Evolutionary conservation across 768 basidiomycete species (phyloP), one percentile per base, ranked within the genome.

Genomic region (Suillus subluteus): DNA sequence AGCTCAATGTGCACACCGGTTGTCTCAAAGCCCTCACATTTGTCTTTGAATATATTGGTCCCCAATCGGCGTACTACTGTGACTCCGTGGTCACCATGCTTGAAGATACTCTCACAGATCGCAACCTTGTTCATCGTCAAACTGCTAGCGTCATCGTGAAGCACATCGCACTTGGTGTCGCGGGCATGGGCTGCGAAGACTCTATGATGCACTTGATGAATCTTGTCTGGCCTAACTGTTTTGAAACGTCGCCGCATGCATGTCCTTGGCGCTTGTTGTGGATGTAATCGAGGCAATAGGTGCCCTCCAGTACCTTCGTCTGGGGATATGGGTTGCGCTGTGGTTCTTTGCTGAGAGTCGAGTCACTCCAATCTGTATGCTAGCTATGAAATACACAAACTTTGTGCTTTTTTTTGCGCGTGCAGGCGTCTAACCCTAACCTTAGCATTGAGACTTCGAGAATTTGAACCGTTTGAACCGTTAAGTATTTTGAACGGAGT

Each of bases 11-110:
- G 58, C 92, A 98, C 63, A 99, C 97, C 3, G 98, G 98, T 67
- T 99, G 98, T 86, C 84, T 99, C 69, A 99, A 99, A 78, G 97
- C 98, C 1, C 84, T 99, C 23, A 96, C 98, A 1, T 99, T 99
- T 84, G 94, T 99, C 63, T 99, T 99, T 75, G 98, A 99, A 84
- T 99, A 99, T 74, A 96, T 99, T 70, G 98, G 98, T 2, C 94
- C 89, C 58, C 98, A 93, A 81, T 98, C 96, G 62, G 96, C 89
- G 18, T 98, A 97, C 81, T 99, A 99, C 76, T 92, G 91, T 74
- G 95, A 98, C 79, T 98, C 96, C 0, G 96, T 98, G 44, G 94
- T 99, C 63, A 97, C 96, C 16, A 95, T 99, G 88, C 88, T 99
- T 43, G 98, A 99, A 79, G 98, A 99, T 71, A 97, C 98, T 7